A percentile compares a stretch with the other conserved stretches of the same genome.
phyloP scores from a whole-genome alignment of 2,329 filamentous ascomycete species.

The Waltergamsia citrina region DNA sequence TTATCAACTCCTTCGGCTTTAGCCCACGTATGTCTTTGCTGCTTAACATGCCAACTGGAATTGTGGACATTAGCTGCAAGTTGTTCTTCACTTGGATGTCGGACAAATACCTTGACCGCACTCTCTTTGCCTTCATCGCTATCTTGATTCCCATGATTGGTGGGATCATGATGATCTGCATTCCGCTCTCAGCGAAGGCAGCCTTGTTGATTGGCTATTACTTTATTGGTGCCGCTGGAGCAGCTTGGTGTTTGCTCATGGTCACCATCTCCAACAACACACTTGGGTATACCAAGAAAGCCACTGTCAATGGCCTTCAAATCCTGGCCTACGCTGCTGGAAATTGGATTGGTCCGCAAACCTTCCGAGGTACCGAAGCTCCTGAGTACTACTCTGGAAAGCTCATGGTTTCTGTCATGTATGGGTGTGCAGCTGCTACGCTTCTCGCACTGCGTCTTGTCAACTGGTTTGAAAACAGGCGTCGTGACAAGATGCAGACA shows the following conservation, averaged over 20 bases:
- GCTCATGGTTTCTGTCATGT: slow-evolving; percentile 14
- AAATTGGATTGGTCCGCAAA: slow-evolving; percentile 14
- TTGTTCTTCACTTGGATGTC: slow-evolving; percentile 15
- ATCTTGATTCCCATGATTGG: slow-evolving; percentile 15
- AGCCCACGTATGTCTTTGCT: slow-evolving; percentile 42
- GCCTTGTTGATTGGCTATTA: slow-evolving; percentile 13
- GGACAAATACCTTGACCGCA: slow-evolving; percentile 13
- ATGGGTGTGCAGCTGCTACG: slow-evolving; percentile 8
- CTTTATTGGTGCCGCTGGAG: slow-evolving; percentile 12
- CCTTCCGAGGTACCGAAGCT: slow-evolving; percentile 12
- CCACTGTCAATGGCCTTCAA: slow-evolving; percentile 13
- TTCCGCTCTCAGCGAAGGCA: slow-evolving; percentile 12
- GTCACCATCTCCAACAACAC: slow-evolving; percentile 17
- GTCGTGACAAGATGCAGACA: slow-evolving; percentile 13
- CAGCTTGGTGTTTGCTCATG: slow-evolving; percentile 15
- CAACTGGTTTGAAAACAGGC: slow-evolving; percentile 13
- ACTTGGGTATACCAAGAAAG: slow-evolving; percentile 18
- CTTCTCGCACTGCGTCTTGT: slow-evolving; percentile 9
- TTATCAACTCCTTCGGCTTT: slow-evolving; percentile 47
- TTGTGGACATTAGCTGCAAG: slow-evolving; percentile 23
- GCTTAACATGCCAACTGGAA: slow-evolving; percentile 49
- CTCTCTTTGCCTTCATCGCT: slow-evolving; percentile 13
- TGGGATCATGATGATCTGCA: slow-evolving; percentile 15
- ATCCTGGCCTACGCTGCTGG: slow-evolving; percentile 10
- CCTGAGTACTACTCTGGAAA: slow-evolving; percentile 14